phyloP scores from a whole-genome alignment of 176 grass and related monocot species.

The Oryza australiensis region DNA sequence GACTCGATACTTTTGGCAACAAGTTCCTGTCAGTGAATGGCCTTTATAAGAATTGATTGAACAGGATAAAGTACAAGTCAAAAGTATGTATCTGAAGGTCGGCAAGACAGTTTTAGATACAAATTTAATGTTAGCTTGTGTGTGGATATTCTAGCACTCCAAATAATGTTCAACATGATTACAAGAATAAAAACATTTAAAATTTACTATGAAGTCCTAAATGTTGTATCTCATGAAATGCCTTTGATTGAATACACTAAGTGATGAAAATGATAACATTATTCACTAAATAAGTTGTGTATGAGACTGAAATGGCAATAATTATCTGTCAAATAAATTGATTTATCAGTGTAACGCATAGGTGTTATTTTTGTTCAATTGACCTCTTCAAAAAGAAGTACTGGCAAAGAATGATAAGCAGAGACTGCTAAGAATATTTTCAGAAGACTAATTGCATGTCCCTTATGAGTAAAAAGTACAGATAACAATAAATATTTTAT shows the following conservation, averaged over 20 bases:
- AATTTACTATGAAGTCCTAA: not conserved
- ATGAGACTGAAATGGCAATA: not conserved
- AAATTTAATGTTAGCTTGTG: not conserved
- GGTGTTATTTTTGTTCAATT: not conserved
- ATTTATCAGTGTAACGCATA: not conserved
- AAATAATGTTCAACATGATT: not conserved
- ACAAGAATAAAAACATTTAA: not conserved
- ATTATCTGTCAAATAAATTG: not conserved
- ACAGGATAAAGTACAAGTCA: slow-evolving; percentile 2
- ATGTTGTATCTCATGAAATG: not conserved
- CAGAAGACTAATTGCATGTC: not conserved
- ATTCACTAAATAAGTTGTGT: not conserved
- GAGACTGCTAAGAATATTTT: not conserved
- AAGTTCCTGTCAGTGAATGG: slow-evolving; percentile 67
- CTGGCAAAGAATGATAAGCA: not conserved
- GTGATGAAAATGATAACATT: not conserved
- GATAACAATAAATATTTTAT: not conserved
- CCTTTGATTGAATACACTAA: not conserved
- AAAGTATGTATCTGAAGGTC: not conserved
- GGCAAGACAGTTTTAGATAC: not conserved
- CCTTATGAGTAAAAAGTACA: not conserved
- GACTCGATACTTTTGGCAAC: slow-evolving; percentile 92
- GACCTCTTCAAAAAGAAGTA: not conserved
- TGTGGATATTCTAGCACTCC: not conserved
- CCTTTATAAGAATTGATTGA: slow-evolving; percentile 4